Base-by-base conservation (phyloP, 257 asterid genomes). In the Ajuga chamaepitys region DNA sequence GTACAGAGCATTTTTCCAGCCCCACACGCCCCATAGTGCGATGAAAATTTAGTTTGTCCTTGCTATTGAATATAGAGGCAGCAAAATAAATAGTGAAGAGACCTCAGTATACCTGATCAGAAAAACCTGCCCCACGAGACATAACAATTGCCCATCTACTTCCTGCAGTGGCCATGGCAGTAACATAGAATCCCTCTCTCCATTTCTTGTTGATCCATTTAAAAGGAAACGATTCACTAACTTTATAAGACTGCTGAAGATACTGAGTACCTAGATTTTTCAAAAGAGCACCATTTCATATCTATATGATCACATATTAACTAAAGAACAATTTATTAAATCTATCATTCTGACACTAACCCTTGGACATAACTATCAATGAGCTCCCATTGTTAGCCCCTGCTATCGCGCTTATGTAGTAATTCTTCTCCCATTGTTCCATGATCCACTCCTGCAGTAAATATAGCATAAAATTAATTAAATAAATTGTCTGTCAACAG, bases 141-240 rank as follows among this genome's bases (percentile, higher is more conserved):
- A 87, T 87, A 68, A 87, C 77, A 57, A 82, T 74, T 28, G 84
- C 95, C 95, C 95, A 87, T 79, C 72, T 77, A 64, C 70, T 60
- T 42, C 86, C 88, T 25, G 91, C 79, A 32, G 95, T 84, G 44
- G 88, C 95, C 95, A 87, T 87, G 60, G 92, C 66, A 45, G 95
- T 87, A 46, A 87, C 86, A 65, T 56, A 78, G 72, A 82, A 85
- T 6, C 92, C 95, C 77, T 82, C 95, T 64, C 79, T 75, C 95
- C 95, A 87, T 77, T 87, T 81, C 72, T 82, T 87, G 75, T 74
- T 80, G 68, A 87, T 87, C 95, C 95, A 87, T 81, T 82, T 84
- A 41, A 77, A 80, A 4, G 95, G 95, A 73, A 82, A 87, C 1
- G 83, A 79, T 41, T 85, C 92, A 9, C 89, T 82, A 42, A 87